Conservation (phyloP, 495 filamentous ascomycete genomes). For the Jackrogersella multiformis region DNA sequence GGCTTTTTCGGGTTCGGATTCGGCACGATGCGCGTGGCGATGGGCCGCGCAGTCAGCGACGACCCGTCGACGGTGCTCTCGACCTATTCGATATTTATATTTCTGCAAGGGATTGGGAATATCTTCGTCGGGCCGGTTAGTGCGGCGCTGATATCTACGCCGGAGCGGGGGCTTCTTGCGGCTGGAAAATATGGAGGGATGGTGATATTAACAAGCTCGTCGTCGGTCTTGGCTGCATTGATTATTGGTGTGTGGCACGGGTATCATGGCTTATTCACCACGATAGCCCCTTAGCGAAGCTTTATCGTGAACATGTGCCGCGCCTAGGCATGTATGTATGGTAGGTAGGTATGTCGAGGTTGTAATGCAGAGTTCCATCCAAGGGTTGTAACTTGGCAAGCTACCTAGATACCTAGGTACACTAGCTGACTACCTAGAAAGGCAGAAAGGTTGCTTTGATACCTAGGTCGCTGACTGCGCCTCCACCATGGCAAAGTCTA, state of each 20-base stretch:
- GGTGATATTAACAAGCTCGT: constrained; percentile 7
- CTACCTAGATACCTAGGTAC: neutral
- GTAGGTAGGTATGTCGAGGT: constrained; percentile 4
- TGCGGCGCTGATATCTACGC: constrained; percentile 2
- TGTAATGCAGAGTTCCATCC: neutral
- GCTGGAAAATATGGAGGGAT: constrained; percentile 7
- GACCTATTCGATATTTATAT: constrained; percentile 10
- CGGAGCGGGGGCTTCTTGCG: neutral
- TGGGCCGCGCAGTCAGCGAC: constrained; percentile 9
- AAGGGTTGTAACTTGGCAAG: neutral
- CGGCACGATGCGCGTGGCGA: constrained; percentile 5
- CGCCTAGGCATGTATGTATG: no score
- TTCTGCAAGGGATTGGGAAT: constrained; percentile 2
- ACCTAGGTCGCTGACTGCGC: constrained; percentile 4
- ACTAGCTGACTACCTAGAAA: no score
- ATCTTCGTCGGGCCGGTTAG: constrained; percentile 7
- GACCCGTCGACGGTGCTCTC: neutral
- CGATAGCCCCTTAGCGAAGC: neutral
- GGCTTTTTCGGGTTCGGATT: constrained; percentile 11
- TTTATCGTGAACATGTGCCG: neutral
- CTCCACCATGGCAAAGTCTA: neutral
- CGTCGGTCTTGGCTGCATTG: constrained; percentile 1
- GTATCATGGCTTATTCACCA: neutral
- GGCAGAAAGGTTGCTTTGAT: no score
- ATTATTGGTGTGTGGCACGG: constrained; percentile 7